phyloP scores from a whole-genome alignment of 2,329 filamentous ascomycete genomes.

The Immersiporthe knoxdaviesiana region DNA sequence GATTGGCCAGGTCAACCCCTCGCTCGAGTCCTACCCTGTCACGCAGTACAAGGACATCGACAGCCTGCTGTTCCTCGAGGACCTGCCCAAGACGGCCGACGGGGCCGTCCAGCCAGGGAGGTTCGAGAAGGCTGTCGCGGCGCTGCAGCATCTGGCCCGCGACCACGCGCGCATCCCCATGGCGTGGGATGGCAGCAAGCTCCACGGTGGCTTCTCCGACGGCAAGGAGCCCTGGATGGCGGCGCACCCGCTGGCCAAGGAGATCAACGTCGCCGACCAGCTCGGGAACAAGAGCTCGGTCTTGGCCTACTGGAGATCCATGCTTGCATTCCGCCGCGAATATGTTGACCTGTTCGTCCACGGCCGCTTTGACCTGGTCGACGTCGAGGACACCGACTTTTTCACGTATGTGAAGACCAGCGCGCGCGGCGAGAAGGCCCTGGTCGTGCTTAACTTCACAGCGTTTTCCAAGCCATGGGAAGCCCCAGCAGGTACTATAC shows the following conservation, averaged over 20 bases:
- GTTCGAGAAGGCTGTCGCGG: not conserved
- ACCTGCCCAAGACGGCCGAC: not conserved
- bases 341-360: constrained; percentile 64
- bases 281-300: constrained; percentile 50
- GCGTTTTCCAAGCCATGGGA: constrained; percentile 20
- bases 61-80: not conserved
- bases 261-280: constrained; percentile 60
- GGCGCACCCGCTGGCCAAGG: constrained; percentile 60
- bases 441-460: constrained; percentile 14
- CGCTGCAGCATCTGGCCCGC: constrained; percentile 60
- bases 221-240: constrained; percentile 66
- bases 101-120: not conserved
- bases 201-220: constrained; percentile 64
- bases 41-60: constrained; percentile 2
- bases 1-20: constrained; percentile 63
- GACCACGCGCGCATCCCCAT: constrained; percentile 69
- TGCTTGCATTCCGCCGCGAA: constrained; percentile 55
- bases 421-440: not conserved
- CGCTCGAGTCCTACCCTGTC: not conserved
- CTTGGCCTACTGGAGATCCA: constrained; percentile 61
- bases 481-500: not conserved
- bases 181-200: constrained; percentile 60
- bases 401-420: constrained; percentile 57
- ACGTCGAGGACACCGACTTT: constrained; percentile 53
- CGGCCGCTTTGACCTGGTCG: constrained; percentile 59